Conservation (phyloP, 1,284 basidiomycete species). For the Pterulicium gracile region DNA sequence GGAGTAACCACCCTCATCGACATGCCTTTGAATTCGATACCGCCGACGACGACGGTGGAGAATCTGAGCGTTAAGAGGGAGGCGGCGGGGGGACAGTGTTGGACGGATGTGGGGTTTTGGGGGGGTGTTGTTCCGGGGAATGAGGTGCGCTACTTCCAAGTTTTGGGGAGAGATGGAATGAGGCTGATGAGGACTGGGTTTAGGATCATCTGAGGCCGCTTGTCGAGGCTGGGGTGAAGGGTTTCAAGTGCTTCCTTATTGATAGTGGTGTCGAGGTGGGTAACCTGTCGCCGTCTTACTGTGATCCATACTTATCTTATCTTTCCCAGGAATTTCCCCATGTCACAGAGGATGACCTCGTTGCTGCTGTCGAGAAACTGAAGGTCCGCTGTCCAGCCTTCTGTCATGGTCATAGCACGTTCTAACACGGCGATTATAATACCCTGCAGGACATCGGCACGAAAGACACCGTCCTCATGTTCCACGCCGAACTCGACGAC, state of each 20-base stretch:
- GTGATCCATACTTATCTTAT: constrained; percentile 4
- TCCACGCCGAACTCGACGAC: constrained; percentile 81
- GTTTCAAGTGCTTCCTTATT: constrained; percentile 94
- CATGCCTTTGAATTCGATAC: constrained; percentile 94
- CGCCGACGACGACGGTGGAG: constrained; percentile 78
- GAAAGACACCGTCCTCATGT: constrained; percentile 53
- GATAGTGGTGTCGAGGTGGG: constrained; percentile 83
- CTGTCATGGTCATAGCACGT: too few species aligned
- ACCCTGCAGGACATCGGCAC: neutral
- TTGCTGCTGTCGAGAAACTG: constrained; percentile 61
- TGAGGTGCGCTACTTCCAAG: constrained; percentile 35
- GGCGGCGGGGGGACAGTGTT: constrained; percentile 66
- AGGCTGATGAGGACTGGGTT: neutral
- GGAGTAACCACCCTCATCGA: constrained; percentile 89
- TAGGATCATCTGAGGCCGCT: constrained; percentile 62
- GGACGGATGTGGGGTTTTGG: constrained; percentile 89
- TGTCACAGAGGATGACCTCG: constrained; percentile 64
- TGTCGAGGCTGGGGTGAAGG: constrained; percentile 71
- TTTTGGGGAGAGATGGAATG: neutral
- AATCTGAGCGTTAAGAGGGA: constrained; percentile 62
- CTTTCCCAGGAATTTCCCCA: constrained; percentile 75
- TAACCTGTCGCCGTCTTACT: constrained; percentile 1
- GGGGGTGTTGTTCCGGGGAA: constrained; percentile 89
- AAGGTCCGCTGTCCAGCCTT: constrained; percentile 45
- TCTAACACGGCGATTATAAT: neutral